Evolutionary conservation across 2,329 filamentous ascomycete genomes (phyloP).

Genomic region (Fusarium albidum): DNA sequence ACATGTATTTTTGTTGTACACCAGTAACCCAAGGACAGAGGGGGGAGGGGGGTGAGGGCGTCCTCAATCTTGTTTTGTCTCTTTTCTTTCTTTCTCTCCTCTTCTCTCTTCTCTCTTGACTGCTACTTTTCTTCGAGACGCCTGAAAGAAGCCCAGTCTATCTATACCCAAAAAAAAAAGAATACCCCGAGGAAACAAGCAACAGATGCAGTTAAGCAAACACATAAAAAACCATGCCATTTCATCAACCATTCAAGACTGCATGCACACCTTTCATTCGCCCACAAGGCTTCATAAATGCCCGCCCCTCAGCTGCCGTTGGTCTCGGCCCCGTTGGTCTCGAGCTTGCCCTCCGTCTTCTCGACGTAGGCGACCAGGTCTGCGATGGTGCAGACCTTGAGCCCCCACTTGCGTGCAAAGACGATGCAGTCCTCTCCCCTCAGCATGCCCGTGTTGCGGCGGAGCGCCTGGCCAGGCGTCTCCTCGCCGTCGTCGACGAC

Average conservation of each 20-base stretch:
- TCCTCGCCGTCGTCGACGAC: conserved; percentile 86
- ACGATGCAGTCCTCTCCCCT: conserved; percentile 84
- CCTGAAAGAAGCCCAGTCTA: conserved; percentile 31
- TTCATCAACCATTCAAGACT: conserved; percentile 8
- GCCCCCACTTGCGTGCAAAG: conserved; percentile 87
- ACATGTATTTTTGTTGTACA: too few relatives aligned
- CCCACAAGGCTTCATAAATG: background rate
- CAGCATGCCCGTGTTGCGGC: conserved; percentile 84
- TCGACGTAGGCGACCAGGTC: conserved; percentile 84
- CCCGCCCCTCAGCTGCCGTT: conserved; percentile 30
- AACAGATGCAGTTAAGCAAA: conserved; percentile 33
- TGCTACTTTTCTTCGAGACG: conserved; percentile 30
- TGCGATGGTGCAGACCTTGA: conserved; percentile 96
- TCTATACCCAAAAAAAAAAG: too few relatives aligned
- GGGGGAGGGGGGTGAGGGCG: too few relatives aligned
- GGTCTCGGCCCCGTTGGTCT: conserved; percentile 45
- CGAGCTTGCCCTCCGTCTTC: conserved; percentile 72
- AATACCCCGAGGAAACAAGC: conserved; percentile 31
- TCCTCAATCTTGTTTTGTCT: background rate
- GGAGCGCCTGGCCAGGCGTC: conserved; percentile 72
- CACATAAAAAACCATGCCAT: conserved; percentile 17
- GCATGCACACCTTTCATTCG: conserved; percentile 2
- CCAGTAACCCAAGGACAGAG: too few relatives aligned
- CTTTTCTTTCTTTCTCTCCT: too few relatives aligned
- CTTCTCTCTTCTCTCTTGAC: conserved; percentile 21